Conservation (phyloP, 768 basidiomycete species). For the Pleurotus giganteus region DNA sequence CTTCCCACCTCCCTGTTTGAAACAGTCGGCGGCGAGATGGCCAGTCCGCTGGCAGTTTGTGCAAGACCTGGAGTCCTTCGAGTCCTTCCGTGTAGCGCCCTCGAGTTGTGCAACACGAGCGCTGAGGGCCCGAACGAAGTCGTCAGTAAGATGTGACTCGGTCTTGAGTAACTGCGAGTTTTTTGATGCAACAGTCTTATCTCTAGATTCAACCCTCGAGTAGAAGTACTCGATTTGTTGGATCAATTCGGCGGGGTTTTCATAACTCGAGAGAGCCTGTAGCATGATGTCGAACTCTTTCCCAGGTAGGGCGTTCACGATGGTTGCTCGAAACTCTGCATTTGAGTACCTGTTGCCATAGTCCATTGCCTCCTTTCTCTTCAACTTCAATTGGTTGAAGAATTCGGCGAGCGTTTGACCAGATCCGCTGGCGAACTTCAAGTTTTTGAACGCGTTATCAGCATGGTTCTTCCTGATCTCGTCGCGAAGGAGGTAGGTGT, state of each 20-base stretch:
- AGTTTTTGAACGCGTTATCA: not conserved
- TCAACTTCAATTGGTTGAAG: not conserved
- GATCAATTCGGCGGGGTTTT: constrained; percentile 12
- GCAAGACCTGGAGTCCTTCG: not conserved
- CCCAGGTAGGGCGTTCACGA: constrained; percentile 18
- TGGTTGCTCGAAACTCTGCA: constrained; percentile 15
- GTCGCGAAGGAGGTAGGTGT: not conserved
- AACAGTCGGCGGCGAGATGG: constrained; percentile 27
- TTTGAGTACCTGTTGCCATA: not conserved
- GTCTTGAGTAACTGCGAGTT: no score
- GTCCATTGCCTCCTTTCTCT: not conserved
- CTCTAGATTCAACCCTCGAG: constrained; percentile 6
- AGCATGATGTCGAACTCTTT: constrained; percentile 20
- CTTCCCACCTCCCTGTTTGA: constrained; percentile 31
- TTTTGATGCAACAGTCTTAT: no score
- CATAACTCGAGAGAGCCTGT: constrained; percentile 12
- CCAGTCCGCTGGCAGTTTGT: constrained; percentile 23
- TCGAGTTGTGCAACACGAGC: no score
- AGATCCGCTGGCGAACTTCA: not conserved
- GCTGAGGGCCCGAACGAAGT: no score
- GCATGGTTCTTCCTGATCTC: not conserved
- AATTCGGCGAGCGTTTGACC: not conserved
- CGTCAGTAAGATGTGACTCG: no score
- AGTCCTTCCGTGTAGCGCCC: not conserved
- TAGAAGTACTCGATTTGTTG: constrained; percentile 4